These are phyloP conservation scores for Sugiyamaella smithiae DNA, from an alignment of 805 yeast genomes.

Conservation along the genomic window DNA sequence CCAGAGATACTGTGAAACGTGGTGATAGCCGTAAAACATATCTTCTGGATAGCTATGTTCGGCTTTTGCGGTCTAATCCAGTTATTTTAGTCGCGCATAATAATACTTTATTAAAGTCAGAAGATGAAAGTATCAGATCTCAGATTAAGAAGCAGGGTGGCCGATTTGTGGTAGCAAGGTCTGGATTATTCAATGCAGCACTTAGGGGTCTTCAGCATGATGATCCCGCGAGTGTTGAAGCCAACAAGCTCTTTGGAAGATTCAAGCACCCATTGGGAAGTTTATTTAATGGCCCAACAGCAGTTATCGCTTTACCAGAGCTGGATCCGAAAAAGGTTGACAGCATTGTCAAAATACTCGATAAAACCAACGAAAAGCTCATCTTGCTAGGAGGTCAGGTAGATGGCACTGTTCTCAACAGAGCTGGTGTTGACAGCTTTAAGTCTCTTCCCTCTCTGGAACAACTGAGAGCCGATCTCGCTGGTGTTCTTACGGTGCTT, in stretches of 20 bases:
- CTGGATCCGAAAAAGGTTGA: constrained; percentile 70
- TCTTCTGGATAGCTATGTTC: constrained; percentile 73
- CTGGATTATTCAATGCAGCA: constrained; percentile 69
- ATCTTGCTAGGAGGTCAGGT: constrained; percentile 83
- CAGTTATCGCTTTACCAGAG: constrained; percentile 63
- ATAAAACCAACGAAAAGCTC: constrained; percentile 65
- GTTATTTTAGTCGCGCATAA: constrained; percentile 80
- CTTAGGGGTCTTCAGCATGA: constrained; percentile 62
- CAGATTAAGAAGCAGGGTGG: constrained; percentile 68
- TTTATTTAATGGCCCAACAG: constrained; percentile 81
- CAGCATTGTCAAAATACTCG: constrained; percentile 57
- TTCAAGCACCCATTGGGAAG: constrained; percentile 65
- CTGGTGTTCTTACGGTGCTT: constrained; percentile 74
- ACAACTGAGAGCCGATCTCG: constrained; percentile 74
- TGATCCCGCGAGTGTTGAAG: constrained; percentile 70
- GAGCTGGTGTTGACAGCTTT: constrained; percentile 54
- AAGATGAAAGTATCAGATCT: constrained; percentile 59
- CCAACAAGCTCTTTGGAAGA: constrained; percentile 36
- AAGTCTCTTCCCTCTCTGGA: constrained; percentile 70
- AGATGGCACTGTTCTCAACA: constrained; percentile 55
- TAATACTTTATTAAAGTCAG: constrained; percentile 70
- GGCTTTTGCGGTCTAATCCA: constrained; percentile 62
- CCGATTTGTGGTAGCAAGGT: constrained; percentile 62
- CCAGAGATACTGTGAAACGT: constrained; percentile 42
- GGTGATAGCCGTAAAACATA: constrained; percentile 78